Evolutionary conservation across 2,329 filamentous ascomycete genomes (phyloP), one percentile per base, ranked within the genome.

Genomic region (Nemania bipapillata): DNA sequence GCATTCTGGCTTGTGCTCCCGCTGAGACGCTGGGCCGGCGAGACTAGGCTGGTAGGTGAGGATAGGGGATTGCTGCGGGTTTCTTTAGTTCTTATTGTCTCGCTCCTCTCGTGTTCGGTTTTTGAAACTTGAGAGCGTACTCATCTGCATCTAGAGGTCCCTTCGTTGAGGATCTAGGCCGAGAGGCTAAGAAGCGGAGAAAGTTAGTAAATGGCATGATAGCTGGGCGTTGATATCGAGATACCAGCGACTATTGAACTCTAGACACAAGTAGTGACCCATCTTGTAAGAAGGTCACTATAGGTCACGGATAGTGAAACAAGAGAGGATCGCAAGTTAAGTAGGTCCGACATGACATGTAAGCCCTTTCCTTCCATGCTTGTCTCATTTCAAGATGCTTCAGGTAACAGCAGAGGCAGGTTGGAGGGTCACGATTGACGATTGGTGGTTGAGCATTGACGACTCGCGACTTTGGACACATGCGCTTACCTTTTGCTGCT

Each of bases 81-180:
- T 42, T 7, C 2, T 56, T 68, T 55, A 71, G 53, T 28, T 63
- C 53, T 55, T 17, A 50, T 24, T 3, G 6, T 49, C 24, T 56
- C 45, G n/a, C 17, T 63, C 15, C 24, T 26, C 45, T 30, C 24
- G 6, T 58, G 70, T 63, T 30, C 70, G 57, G 52, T 11, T 3
- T 24, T 37, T 11, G 30, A 35, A 63, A 40, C 69, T 66, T 28
- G 52, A 57, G 47, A 24, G 79, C 89, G 81, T 85, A 95, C 91
- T 95, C 91, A 71, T 90, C 88, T 70, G 84, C 82, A 75, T 96
- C 93, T 22, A 97, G 83, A 3, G 93, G 93, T 0, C 92, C 93
- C 79, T 90, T 92, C 4, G 93, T 96, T 52, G 90, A 87, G 49
- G 90, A 89, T 58, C 91, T 85, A 8, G 90, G 87, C 52, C 90